Evolutionary conservation across 768 basidiomycete species (phyloP).

Genomic region (Amanita exitialis): DNA sequence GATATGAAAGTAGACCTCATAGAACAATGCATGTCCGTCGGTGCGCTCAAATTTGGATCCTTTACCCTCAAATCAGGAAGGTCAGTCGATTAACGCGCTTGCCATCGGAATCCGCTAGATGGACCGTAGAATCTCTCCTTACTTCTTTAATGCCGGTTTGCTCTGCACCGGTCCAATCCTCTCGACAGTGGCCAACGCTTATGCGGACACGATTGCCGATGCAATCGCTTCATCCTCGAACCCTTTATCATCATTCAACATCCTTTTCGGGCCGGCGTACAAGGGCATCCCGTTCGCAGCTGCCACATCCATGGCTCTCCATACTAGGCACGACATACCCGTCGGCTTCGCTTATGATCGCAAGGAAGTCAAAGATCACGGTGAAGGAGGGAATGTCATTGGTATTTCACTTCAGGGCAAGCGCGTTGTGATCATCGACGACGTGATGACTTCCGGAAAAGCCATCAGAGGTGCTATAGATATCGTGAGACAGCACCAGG

Average conservation of each 20-base stretch:
- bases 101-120: slow-evolving; percentile 5
- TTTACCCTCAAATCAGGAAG: slow-evolving; percentile 95
- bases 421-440: slow-evolving; percentile 84
- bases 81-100: slow-evolving; percentile 29
- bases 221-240: slow-evolving; percentile 25
- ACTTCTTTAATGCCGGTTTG: slow-evolving; percentile 94
- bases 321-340: slow-evolving; percentile 45
- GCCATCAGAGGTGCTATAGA: slow-evolving; percentile 81
- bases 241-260: slow-evolving; percentile 48
- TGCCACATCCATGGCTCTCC: slow-evolving; percentile 66
- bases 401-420: slow-evolving; percentile 77
- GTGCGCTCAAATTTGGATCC: slow-evolving; percentile 80
- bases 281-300: slow-evolving; percentile 95
- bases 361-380: slow-evolving; percentile 94
- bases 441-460: slow-evolving; percentile 91
- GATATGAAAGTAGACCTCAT: slow-evolving; percentile 40
- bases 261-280: slow-evolving; percentile 95
- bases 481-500: slow-evolving; percentile 56
- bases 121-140: slow-evolving; percentile 66
- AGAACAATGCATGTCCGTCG: slow-evolving; percentile 52
- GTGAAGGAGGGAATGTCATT: slow-evolving; percentile 89
- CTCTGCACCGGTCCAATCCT: slow-evolving; percentile 80
- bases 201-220: slow-evolving; percentile 67
- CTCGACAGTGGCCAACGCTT: slow-evolving; percentile 66
- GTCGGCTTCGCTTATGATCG: slow-evolving; percentile 89